Percentiles rank a stretch among this genome's conserved stretches.
Conservation (phyloP, 2,329 filamentous ascomycete species). For the Aspergillus flavus region DNA sequence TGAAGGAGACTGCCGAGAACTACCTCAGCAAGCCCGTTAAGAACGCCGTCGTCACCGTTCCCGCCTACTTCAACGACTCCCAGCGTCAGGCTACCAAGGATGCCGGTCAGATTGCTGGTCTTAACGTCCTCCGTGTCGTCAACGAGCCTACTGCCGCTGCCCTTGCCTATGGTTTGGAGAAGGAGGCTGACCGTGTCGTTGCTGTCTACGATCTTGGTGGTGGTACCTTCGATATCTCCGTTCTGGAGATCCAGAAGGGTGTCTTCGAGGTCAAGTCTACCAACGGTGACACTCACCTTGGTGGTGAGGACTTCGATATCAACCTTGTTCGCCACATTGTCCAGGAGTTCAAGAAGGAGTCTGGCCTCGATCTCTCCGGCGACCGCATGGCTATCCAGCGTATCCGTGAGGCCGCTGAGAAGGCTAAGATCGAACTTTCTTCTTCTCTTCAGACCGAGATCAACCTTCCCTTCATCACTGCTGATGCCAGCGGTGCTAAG, state of each 20-base stretch:
- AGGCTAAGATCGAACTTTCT: constrained; percentile 98
- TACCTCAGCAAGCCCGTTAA: constrained; percentile 89
- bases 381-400: constrained; percentile 99
- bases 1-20: constrained; percentile 97
- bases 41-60: constrained; percentile 96
- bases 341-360: constrained; percentile 94
- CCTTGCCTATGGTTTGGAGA: constrained; percentile 93
- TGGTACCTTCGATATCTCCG: constrained; percentile 98
- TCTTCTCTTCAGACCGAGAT: constrained; percentile 95
- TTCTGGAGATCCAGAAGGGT: constrained; percentile 95
- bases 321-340: constrained; percentile 91
- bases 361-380: constrained; percentile 81
- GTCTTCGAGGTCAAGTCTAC: constrained; percentile 99
- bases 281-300: constrained; percentile 97
- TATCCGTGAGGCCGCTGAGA: constrained; percentile 98
- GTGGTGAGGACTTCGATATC: constrained; percentile 98
- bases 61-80: constrained; percentile 98
- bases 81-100: constrained; percentile 99
- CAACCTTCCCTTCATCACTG: constrained; percentile 98
- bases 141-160: constrained; percentile 97
- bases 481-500: constrained; percentile 92
- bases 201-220: constrained; percentile 97
- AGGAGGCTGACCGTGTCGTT: constrained; percentile 85
- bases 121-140: constrained; percentile 95
- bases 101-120: constrained; percentile 90